Conservation (phyloP, 1,284 basidiomycete species). For the Ceratobasidium sp. region DNA sequence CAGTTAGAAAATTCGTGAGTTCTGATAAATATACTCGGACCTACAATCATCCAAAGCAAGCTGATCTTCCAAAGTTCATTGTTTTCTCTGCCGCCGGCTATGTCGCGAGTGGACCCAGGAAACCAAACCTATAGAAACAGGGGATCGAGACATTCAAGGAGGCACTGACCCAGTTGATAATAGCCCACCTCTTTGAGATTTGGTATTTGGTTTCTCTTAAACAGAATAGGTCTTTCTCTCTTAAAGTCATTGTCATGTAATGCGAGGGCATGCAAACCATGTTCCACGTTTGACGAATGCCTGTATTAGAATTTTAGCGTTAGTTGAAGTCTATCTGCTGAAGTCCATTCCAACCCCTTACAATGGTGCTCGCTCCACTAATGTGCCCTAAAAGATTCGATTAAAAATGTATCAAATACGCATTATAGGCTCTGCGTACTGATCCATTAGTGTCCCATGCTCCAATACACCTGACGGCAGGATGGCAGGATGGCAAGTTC, state of each 20-base stretch:
- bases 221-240: neutral
- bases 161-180: too few species aligned
- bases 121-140: neutral
- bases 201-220: neutral
- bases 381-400: neutral
- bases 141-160: too few species aligned
- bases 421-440: neutral
- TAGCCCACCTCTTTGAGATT: neutral
- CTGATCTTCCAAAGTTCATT: constrained; percentile 2
- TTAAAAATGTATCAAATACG: too few species aligned
- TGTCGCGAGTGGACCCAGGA: neutral
- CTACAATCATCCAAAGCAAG: constrained; percentile 5
- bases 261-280: constrained; percentile 14
- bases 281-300: constrained; percentile 10
- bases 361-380: neutral
- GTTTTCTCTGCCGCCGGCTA: neutral
- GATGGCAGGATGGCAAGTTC: too few species aligned
- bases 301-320: neutral
- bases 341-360: neutral
- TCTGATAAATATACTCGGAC: neutral
- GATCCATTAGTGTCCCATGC: neutral
- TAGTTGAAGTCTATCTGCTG: neutral
- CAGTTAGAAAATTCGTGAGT: neutral
- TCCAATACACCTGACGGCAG: neutral
- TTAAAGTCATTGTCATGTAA: constrained; percentile 1